A percentile compares a stretch with the other conserved stretches of the same genome.
Conservation (phyloP, 2,329 filamentous ascomycete genomes). For the Sphaerulina musiva region DNA sequence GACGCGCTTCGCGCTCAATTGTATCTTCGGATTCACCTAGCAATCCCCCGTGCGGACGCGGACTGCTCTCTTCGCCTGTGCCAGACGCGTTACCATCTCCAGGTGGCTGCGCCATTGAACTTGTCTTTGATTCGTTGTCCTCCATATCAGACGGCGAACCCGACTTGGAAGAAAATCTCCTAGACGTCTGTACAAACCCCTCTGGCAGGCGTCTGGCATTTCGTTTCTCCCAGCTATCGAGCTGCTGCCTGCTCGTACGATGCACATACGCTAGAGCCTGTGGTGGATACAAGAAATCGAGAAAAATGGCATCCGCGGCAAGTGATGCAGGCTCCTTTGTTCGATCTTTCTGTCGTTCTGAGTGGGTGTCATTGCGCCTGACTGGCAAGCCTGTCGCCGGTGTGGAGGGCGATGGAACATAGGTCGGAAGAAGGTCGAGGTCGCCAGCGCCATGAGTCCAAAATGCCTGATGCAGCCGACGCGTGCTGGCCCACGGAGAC, state of each 20-base stretch:
- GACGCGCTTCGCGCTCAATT: not conserved
- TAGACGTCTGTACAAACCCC: conserved; percentile 25
- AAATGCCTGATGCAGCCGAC: conserved; percentile 50
- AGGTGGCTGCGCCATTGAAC: not conserved
- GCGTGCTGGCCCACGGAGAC: conserved; percentile 37
- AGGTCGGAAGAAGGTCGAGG: conserved; percentile 35
- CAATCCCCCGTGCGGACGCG: not conserved
- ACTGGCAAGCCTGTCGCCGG: conserved; percentile 10
- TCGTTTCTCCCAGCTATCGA: conserved; percentile 26
- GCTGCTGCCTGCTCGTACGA: conserved; percentile 14
- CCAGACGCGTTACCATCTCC: not conserved
- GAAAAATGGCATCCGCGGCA: conserved; percentile 25
- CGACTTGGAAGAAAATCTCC: conserved; percentile 25
- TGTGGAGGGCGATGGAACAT: not conserved
- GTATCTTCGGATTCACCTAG: not conserved
- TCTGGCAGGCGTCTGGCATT: conserved; percentile 25
- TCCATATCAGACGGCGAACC: not conserved
- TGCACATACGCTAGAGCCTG: conserved; percentile 39
- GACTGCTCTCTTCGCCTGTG: not conserved
- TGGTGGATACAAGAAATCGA: conserved; percentile 46
- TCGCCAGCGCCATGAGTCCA: conserved; percentile 51
- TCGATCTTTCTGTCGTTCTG: not conserved
- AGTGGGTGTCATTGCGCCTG: conserved; percentile 10
- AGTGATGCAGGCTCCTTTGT: not conserved
- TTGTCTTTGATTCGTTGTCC: not conserved